These are phyloP conservation scores for Malus hybrid DNA, from an alignment of 331 rosid genomes.

Conservation along the genomic window DNA sequence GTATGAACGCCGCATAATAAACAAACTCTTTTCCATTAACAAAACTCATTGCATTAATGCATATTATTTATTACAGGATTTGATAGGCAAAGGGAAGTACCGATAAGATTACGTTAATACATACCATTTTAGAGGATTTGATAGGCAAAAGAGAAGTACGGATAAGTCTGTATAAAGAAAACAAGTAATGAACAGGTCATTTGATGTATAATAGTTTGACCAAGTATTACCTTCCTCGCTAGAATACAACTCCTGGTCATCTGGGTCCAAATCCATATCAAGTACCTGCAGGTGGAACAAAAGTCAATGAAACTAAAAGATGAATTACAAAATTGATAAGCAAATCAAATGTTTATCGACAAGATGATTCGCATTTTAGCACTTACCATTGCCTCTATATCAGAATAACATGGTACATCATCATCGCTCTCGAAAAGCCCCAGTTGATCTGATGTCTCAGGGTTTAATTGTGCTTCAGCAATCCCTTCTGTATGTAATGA, in stretches of 20 bases:
- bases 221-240: slow-evolving; percentile 65
- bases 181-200: neutral
- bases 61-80: neutral
- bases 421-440: slow-evolving; percentile 60
- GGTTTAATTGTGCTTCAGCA: slow-evolving; percentile 31
- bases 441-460: slow-evolving; percentile 41
- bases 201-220: neutral
- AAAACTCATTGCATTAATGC: neutral
- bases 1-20: neutral
- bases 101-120: neutral
- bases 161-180: neutral
- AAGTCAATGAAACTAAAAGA: slow-evolving; percentile 2
- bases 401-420: slow-evolving; percentile 82
- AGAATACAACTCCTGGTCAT: slow-evolving; percentile 49
- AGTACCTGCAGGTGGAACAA: slow-evolving; percentile 55
- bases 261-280: slow-evolving; percentile 94
- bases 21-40: neutral
- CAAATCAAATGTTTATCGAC: neutral
- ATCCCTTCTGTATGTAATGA: slow-evolving; percentile 31
- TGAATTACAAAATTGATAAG: neutral
- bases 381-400: slow-evolving; percentile 89
- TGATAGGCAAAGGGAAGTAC: neutral
- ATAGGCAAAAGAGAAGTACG: neutral
- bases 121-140: neutral
- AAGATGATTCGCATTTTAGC: slow-evolving; percentile 3